Evolutionary conservation across 2,329 filamentous ascomycete genomes (phyloP), one percentile per base, ranked within the genome.

Genomic region (Aspergillus sp.): DNA sequence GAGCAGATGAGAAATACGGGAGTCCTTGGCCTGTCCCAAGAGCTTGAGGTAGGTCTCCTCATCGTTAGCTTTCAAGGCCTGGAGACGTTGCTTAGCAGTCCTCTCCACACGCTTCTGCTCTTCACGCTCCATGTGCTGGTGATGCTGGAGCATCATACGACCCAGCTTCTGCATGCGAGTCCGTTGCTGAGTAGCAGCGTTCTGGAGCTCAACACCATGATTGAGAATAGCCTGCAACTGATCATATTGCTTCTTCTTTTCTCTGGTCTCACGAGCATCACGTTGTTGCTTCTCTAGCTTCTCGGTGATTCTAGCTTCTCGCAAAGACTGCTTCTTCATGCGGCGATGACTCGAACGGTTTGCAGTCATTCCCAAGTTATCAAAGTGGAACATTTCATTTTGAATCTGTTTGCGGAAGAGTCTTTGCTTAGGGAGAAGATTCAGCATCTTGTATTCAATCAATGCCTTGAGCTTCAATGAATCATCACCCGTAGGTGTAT

Each of bases 281-380:
- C 93, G 88, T 66, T 98, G 93, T 67, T 98, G 90, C 73, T 97
- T 97, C 79, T 98, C 93, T 2, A 98, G 82, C 70, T 96, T 98
- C 78, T 98, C 93, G 0, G 93, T 98, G 53, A 98, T 94, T 45
- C 91, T 86, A 44, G 93, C 93, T 70, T 98, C 93, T 31, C 91
- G 85, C 39, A 97, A 78, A 39, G 86, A 95, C 68, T 96, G 91
- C 74, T 96, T 97, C 84, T 98, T 98, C 75, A 93, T 86, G 40
- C 93, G 85, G 31, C 93, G 86, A 66, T 96, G 96, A 59, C 85
- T 81, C 42, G 87, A 85, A 40, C 93, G 84, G 63, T 98, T 98
- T 1, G 90, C 91, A 1, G 91, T 96, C 88, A 96, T 96, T 36
- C 90, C 91, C 27, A 97, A 80, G 58, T 95, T 97, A 61, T 97